Percentiles rank a stretch among this genome's conserved stretches.
Evolutionary conservation across 805 yeast genomes (phyloP).

Genomic region (Starmera dryadoides): DNA sequence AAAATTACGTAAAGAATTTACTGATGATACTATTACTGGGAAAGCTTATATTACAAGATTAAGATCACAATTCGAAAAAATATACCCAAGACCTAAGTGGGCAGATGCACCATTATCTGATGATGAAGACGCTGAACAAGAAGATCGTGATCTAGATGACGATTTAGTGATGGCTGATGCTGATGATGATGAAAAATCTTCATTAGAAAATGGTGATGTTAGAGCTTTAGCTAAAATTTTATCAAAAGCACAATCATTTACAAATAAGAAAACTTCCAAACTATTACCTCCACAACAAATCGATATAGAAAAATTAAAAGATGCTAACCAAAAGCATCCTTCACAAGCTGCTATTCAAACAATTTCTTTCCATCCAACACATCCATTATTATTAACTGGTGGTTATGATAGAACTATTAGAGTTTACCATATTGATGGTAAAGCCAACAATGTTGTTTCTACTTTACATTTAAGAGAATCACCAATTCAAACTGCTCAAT

Average conservation of each 20-base stretch:
- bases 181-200: slow-evolving; percentile 22
- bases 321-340: slow-evolving; percentile 67
- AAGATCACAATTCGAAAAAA: slow-evolving; percentile 60
- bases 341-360: slow-evolving; percentile 83
- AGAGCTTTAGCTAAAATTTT: slow-evolving; percentile 32
- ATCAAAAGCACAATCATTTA: slow-evolving; percentile 31
- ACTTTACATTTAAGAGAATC: slow-evolving; percentile 71
- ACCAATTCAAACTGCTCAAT: slow-evolving; percentile 73
- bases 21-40: slow-evolving; percentile 50
- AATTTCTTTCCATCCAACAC: slow-evolving; percentile 74
- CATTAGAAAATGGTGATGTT: slow-evolving; percentile 30
- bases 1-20: slow-evolving; percentile 60
- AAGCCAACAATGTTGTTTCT: slow-evolving; percentile 70
- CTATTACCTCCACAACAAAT: slow-evolving; percentile 63
- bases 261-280: slow-evolving; percentile 31
- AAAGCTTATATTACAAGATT: slow-evolving; percentile 54
- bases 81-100: slow-evolving; percentile 88
- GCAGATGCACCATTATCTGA: slow-evolving; percentile 28
- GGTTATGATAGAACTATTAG: slow-evolving; percentile 90
- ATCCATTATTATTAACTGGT: slow-evolving; percentile 79
- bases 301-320: slow-evolving; percentile 77
- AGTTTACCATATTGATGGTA: slow-evolving; percentile 87
- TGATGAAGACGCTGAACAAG: slow-evolving; percentile 21
- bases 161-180: slow-evolving; percentile 17
- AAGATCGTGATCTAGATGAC: slow-evolving; percentile 20